Evolutionary conservation across 1,284 basidiomycete genomes (phyloP).

Genomic region (Mycena sp.): DNA sequence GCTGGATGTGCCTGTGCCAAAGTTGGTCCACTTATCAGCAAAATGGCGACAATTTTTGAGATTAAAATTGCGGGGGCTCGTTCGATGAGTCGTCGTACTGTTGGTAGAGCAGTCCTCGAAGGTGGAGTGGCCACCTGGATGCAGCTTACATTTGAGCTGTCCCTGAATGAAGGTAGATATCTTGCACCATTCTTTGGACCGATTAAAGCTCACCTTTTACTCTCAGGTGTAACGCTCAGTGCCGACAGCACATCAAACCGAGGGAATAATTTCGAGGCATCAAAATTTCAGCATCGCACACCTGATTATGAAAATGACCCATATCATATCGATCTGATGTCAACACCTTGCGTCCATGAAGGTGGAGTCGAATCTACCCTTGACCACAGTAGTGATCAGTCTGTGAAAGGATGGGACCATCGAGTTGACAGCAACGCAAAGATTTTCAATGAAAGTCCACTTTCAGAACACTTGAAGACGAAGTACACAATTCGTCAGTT

Average conservation of each 20-base stretch:
- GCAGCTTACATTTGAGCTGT: constrained; percentile 11
- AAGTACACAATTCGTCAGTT: too few relatives aligned
- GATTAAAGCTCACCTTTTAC: not conserved
- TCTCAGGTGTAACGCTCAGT: constrained; percentile 17
- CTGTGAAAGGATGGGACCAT: too few relatives aligned
- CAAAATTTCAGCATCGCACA: not conserved
- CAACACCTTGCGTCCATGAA: not conserved
- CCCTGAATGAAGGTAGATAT: not conserved
- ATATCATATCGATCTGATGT: not conserved
- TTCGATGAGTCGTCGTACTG: constrained; percentile 23
- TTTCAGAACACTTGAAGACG: too few relatives aligned
- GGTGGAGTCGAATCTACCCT: not conserved
- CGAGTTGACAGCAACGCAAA: too few relatives aligned
- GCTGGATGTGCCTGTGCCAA: not conserved
- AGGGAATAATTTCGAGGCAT: not conserved
- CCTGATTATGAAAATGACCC: not conserved
- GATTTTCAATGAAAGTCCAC: too few relatives aligned
- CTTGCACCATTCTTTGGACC: not conserved
- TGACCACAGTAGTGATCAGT: not conserved
- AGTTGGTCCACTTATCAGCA: not conserved
- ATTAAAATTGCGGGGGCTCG: not conserved
- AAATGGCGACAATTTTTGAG: constrained; percentile 3
- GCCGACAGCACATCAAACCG: constrained; percentile 16
- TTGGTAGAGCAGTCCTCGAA: constrained; percentile 20
- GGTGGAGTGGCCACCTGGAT: constrained; percentile 22